These are phyloP conservation scores for Graphilbum fragrans DNA, from an alignment of 2,329 filamentous ascomycete species.

Conservation along the genomic window DNA sequence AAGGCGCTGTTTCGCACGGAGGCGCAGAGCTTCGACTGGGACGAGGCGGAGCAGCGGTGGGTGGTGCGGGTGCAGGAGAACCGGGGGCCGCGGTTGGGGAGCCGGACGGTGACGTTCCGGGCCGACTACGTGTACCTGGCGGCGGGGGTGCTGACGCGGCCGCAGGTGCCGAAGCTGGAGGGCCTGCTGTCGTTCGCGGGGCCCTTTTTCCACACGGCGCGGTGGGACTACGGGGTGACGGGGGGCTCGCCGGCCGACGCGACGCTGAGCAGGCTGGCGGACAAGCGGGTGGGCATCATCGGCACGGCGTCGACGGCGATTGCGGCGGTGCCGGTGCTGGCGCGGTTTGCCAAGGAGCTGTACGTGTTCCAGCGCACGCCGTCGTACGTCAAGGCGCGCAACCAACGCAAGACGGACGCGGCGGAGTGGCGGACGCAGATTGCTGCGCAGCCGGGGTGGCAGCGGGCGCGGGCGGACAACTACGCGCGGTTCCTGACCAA, in stretches of 20 bases:
- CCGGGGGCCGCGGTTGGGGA: background rate
- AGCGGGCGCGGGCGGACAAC: slow-evolving; percentile 30
- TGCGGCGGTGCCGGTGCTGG: slow-evolving; percentile 30
- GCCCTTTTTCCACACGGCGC: slow-evolving; percentile 43
- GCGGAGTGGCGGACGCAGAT: slow-evolving; percentile 20
- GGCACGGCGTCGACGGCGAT: slow-evolving; percentile 38
- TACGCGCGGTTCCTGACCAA: slow-evolving; percentile 25
- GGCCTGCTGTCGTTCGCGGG: slow-evolving; percentile 49
- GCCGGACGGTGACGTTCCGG: slow-evolving; percentile 17
- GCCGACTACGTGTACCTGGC: slow-evolving; percentile 27
- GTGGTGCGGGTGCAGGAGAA: slow-evolving; percentile 1
- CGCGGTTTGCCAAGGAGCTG: slow-evolving; percentile 33
- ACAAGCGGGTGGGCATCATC: slow-evolving; percentile 33
- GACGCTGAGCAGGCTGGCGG: slow-evolving; percentile 29
- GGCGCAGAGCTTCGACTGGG: slow-evolving; percentile 25
- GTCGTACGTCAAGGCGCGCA: slow-evolving; percentile 24
- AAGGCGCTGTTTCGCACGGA: slow-evolving; percentile 33
- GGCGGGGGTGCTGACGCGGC: slow-evolving; percentile 23
- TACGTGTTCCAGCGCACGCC: slow-evolving; percentile 46
- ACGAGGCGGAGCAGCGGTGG: slow-evolving; percentile 20
- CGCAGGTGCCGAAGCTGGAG: slow-evolving; percentile 34
- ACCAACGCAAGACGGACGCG: slow-evolving; percentile 26
- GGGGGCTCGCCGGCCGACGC: slow-evolving; percentile 26
- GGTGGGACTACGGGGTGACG: slow-evolving; percentile 33
- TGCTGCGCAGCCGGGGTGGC: slow-evolving; percentile 33